phyloP scores from a whole-genome alignment of 2,329 filamentous ascomycete genomes.

The Blumeriella jaapii region DNA sequence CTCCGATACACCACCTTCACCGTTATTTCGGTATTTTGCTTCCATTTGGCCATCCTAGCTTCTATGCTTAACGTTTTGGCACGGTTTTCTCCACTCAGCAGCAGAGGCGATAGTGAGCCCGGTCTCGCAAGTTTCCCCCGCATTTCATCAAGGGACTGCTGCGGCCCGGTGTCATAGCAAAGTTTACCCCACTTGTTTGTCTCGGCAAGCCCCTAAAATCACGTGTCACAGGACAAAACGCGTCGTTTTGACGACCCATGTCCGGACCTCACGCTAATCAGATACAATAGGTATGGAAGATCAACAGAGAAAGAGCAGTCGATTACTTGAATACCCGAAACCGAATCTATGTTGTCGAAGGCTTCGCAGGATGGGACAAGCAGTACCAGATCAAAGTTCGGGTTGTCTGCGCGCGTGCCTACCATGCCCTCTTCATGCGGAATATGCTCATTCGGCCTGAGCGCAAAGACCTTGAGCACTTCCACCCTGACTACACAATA shows the following conservation, averaged over 20 bases:
- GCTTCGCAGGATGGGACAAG: slow-evolving; percentile 96
- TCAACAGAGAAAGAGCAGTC: slow-evolving; percentile 96
- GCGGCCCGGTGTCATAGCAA: slow-evolving; percentile 20
- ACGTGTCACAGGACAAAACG: slow-evolving; percentile 10
- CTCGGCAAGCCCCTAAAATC: slow-evolving; percentile 10
- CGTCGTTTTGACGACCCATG: slow-evolving; percentile 8
- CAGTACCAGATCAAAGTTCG: slow-evolving; percentile 96
- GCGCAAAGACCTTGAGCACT: slow-evolving; percentile 85
- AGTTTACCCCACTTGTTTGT: slow-evolving; percentile 7
- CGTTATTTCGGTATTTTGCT: not conserved
- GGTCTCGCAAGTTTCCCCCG: too few relatives aligned
- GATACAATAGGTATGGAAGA: slow-evolving; percentile 77
- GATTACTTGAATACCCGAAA: slow-evolving; percentile 99
- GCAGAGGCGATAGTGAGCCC: too few relatives aligned
- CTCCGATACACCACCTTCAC: not conserved
- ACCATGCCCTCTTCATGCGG: slow-evolving; percentile 99
- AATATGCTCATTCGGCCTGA: slow-evolving; percentile 98
- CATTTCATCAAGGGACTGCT: too few relatives aligned
- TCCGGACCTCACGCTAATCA: slow-evolving; percentile 10
- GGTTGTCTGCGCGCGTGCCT: slow-evolving; percentile 95
- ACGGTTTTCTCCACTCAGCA: too few relatives aligned
- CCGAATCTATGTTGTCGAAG: slow-evolving; percentile 97
- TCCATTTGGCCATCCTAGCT: not conserved
- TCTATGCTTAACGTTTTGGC: too few relatives aligned
- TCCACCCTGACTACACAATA: slow-evolving; percentile 99